A percentile compares a stretch with the other conserved stretches of the same genome.
Conservation (phyloP, 2,329 filamentous ascomycete species). For the Nigrospora osmanthi region DNA sequence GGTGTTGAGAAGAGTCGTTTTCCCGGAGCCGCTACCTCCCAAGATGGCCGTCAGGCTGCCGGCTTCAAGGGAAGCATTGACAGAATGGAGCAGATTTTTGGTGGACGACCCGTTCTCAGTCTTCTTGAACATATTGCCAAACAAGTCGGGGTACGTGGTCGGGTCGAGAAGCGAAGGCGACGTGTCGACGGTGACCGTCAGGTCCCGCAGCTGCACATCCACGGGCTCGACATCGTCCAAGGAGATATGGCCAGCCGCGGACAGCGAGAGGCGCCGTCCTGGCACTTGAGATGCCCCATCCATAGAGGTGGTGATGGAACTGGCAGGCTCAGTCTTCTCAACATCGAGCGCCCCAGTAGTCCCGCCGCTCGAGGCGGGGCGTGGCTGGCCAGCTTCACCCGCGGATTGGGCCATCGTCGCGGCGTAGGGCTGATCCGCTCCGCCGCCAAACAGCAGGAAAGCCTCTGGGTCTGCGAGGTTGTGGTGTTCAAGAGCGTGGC, state of each 20-base stretch:
- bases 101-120: conserved; percentile 18
- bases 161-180: conserved; percentile 45
- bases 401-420: too few relatives aligned
- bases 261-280: background rate
- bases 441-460: too few relatives aligned
- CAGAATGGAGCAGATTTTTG: conserved; percentile 52
- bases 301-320: conserved; percentile 2
- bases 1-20: conserved; percentile 64
- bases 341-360: background rate
- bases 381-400: too few relatives aligned
- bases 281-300: background rate
- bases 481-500: too few relatives aligned
- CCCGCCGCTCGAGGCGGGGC: background rate
- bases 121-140: conserved; percentile 24
- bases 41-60: conserved; percentile 70
- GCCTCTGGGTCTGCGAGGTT: too few relatives aligned
- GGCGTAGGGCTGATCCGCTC: too few relatives aligned
- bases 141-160: conserved; percentile 33
- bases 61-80: conserved; percentile 55
- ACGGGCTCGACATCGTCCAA: conserved; percentile 32
- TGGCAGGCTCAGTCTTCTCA: conserved; percentile 2
- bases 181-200: conserved; percentile 49
- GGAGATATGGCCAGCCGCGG: conserved; percentile 3
- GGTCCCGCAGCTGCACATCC: conserved; percentile 34
- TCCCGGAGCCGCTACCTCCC: conserved; percentile 66